These are phyloP conservation scores for Gossypium schwendimanii DNA, from an alignment of 441 rosid species.

Conservation along the genomic window DNA sequence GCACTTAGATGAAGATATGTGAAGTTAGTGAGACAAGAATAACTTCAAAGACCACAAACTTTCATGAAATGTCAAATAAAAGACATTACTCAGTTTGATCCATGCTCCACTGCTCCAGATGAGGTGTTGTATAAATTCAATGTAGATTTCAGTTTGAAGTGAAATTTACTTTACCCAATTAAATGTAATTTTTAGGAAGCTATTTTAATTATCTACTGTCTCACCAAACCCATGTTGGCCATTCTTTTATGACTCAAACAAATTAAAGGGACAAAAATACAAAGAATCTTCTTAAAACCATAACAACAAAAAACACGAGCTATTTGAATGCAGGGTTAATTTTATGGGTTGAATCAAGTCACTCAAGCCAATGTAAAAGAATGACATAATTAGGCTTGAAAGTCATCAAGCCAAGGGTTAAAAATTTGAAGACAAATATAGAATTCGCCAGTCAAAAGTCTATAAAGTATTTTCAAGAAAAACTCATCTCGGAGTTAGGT, in stretches of 20 bases:
- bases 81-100: background rate
- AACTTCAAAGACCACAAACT: conserved; percentile 3
- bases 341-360: background rate
- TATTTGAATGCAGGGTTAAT: background rate
- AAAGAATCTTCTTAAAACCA: background rate
- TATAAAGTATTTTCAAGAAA: background rate
- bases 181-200: background rate
- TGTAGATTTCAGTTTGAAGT: background rate
- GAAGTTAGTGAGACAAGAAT: conserved; percentile 2
- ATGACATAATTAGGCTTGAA: background rate
- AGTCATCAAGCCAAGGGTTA: background rate
- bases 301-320: background rate
- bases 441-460: background rate
- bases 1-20: conserved; percentile 22
- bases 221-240: background rate
- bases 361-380: background rate
- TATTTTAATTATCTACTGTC: background rate
- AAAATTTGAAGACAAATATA: background rate
- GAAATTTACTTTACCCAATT: background rate
- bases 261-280: background rate
- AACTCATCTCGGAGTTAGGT: background rate
- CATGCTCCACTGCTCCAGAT: background rate
- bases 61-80: background rate
- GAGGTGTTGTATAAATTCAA: background rate
- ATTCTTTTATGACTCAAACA: background rate